Conservation (phyloP, 106 monocot genomes). For the Cymbidium sinense region DNA sequence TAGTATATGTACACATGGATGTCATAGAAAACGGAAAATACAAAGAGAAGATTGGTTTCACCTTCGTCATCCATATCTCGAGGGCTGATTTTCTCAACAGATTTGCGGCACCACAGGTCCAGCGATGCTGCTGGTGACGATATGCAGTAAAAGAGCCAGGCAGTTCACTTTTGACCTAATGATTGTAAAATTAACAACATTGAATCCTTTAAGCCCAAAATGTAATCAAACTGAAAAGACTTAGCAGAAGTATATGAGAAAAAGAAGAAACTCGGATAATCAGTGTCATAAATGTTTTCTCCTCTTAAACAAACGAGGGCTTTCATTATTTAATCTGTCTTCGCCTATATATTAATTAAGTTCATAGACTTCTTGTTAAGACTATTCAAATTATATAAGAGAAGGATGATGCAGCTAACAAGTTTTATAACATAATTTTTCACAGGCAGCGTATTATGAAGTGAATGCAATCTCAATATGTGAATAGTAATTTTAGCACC, state of each 20-base stretch:
- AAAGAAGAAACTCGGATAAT: not conserved
- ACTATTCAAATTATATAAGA: not conserved
- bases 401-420: not conserved
- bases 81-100: conserved; percentile 69
- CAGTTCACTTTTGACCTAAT: conserved; percentile 77
- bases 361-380: not conserved
- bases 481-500: not conserved
- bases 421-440: not conserved
- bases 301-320: not conserved
- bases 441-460: not conserved
- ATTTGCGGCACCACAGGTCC: conserved; percentile 89
- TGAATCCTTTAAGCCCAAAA: not conserved
- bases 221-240: not conserved
- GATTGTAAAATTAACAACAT: not conserved
- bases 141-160: conserved; percentile 79
- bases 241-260: not conserved
- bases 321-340: not conserved
- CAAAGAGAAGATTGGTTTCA: conserved; percentile 6
- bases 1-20: not conserved
- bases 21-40: not conserved
- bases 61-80: conserved; percentile 56
- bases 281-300: not conserved
- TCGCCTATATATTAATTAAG: not conserved
- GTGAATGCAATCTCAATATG: not conserved
- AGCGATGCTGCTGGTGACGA: conserved; percentile 77